Evolutionary conservation across 495 filamentous ascomycete genomes (phyloP).

Genomic region (Penicillium fimorum): DNA sequence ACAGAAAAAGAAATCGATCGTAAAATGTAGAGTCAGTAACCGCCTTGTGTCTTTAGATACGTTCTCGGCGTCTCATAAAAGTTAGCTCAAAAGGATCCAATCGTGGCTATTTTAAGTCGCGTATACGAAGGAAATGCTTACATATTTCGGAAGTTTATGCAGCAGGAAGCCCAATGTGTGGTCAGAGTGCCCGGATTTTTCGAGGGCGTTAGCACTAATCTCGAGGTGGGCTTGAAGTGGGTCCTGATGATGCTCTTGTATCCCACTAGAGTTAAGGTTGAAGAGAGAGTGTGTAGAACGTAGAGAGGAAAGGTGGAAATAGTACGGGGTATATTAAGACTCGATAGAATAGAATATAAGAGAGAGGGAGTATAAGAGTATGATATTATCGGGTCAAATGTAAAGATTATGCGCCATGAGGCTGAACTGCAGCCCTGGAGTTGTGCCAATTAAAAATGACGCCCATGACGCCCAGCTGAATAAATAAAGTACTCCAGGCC

Average conservation of each 20-base stretch:
- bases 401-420: constrained; percentile 9
- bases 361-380: background rate
- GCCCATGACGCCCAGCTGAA: constrained; percentile 11
- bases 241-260: constrained; percentile 1
- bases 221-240: constrained; percentile 7
- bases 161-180: background rate
- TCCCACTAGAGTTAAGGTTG: background rate
- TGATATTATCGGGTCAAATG: background rate
- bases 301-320: background rate
- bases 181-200: background rate
- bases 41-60: background rate
- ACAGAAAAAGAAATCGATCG: background rate
- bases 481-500: constrained; percentile 8
- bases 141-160: background rate
- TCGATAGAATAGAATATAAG: background rate
- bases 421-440: constrained; percentile 2
- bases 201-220: background rate
- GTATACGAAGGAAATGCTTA: background rate
- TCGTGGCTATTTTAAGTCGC: constrained; percentile 5
- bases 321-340: background rate
- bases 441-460: background rate
- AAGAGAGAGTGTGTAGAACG: background rate
- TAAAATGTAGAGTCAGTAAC: background rate
- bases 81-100: background rate
- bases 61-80: background rate